These are phyloP conservation scores for Globisporangium heterothallicum DNA, from an alignment of 352 stramenopile genomes.

Conservation along the genomic window DNA sequence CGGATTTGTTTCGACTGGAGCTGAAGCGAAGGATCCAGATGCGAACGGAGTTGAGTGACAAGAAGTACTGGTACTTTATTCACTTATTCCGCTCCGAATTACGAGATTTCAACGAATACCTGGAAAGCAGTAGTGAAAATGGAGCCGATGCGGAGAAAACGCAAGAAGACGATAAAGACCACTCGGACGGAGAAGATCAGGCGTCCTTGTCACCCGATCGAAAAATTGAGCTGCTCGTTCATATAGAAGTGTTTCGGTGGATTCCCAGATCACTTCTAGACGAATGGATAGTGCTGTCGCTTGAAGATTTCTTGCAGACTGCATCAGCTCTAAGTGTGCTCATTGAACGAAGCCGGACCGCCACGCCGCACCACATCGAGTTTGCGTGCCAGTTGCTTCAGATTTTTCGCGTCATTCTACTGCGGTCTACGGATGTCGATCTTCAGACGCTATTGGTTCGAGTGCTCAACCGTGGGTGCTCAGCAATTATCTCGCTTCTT, in stretches of 20 bases:
- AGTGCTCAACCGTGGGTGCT: constrained; percentile 21
- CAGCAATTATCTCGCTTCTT: constrained; percentile 24
- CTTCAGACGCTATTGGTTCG: constrained; percentile 35
- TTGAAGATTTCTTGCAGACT: constrained; percentile 42
- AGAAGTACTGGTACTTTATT: constrained; percentile 45
- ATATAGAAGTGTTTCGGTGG: constrained; percentile 29
- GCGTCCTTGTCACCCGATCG: neutral
- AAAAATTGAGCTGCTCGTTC: constrained; percentile 14
- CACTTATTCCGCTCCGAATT: constrained; percentile 35
- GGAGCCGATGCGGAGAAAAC: constrained; percentile 6
- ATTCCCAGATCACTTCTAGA: constrained; percentile 37
- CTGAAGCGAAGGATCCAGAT: constrained; percentile 32
- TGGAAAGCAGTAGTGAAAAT: constrained; percentile 3
- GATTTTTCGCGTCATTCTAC: constrained; percentile 33
- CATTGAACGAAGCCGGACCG: constrained; percentile 11
- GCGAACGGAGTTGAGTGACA: constrained; percentile 27
- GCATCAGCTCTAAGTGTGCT: constrained; percentile 20
- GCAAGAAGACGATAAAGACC: constrained; percentile 6
- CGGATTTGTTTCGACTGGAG: constrained; percentile 48
- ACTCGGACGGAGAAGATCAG: neutral
- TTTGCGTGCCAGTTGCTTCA: constrained; percentile 23
- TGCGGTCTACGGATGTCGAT: constrained; percentile 33
- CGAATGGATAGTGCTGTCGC: constrained; percentile 47
- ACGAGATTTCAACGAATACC: constrained; percentile 34
- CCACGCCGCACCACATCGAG: constrained; percentile 2